Conservation (phyloP, 2,329 filamentous ascomycete genomes). For the Cryphonectria japonica region DNA sequence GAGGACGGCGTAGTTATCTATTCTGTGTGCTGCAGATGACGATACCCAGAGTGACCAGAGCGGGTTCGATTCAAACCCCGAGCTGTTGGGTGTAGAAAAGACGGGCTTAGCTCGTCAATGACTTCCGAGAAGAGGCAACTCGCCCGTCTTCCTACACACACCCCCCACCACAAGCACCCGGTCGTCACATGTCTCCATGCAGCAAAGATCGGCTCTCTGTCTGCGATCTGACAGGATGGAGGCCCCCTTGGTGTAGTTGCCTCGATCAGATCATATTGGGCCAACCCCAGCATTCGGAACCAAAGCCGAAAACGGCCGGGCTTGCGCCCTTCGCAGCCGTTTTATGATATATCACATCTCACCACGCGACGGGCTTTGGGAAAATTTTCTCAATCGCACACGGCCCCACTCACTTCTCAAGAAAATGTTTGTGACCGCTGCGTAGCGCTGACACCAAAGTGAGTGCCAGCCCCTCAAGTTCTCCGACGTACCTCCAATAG, state of each 20-base stretch:
- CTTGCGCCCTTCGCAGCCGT: constrained; percentile 9
- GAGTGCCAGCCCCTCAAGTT: neutral
- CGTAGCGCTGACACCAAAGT: constrained; percentile 19
- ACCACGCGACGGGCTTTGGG: constrained; percentile 22
- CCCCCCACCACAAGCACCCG: neutral
- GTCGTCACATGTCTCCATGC: neutral
- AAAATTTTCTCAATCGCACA: neutral
- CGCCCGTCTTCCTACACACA: constrained; percentile 7
- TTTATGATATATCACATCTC: constrained; percentile 28
- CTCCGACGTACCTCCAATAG: neutral
- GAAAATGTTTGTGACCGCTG: constrained; percentile 18
- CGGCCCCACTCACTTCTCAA: constrained; percentile 4
- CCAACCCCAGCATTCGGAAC: constrained; percentile 21
- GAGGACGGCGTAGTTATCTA: constrained; percentile 11
- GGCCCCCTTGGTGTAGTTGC: constrained; percentile 9
- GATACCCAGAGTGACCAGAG: constrained; percentile 5
- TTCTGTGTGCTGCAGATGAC: constrained; percentile 17
- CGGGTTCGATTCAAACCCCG: neutral
- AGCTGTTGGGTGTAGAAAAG: neutral
- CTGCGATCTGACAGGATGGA: constrained; percentile 24
- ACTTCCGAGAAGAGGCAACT: constrained; percentile 18
- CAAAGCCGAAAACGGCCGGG: constrained; percentile 21
- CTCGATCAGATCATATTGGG: constrained; percentile 22
- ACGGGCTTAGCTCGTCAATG: constrained; percentile 9
- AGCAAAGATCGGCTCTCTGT: constrained; percentile 22